phyloP scores from a whole-genome alignment of 345 rosid species.

The sweet orange (Citrus sinensis) region DVS_A1.0 CM039164.1:242501-243000 shows the following conservation, averaged over 20 bases:
- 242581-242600: not conserved
- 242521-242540: too few relatives aligned
- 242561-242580: too few relatives aligned
- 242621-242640: not conserved
- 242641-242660: constrained; percentile 1
- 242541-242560: too few relatives aligned
- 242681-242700: not conserved
- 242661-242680: not conserved
- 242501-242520: too few relatives aligned
- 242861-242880: not conserved
- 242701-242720: not conserved
- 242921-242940: too few relatives aligned
- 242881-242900: not conserved
- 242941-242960: fast-evolving
- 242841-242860: not conserved
- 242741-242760: not conserved
- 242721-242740: not conserved
- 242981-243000: too few relatives aligned
- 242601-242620: not conserved
- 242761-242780: not conserved
- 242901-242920: too few relatives aligned
- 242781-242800: not conserved
- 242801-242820: not conserved
- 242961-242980: too few relatives aligned
- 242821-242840: not conserved